Base-by-base conservation (phyloP, 768 basidiomycete genomes). In the Krasilnikovozyma curviuscula region DNA sequence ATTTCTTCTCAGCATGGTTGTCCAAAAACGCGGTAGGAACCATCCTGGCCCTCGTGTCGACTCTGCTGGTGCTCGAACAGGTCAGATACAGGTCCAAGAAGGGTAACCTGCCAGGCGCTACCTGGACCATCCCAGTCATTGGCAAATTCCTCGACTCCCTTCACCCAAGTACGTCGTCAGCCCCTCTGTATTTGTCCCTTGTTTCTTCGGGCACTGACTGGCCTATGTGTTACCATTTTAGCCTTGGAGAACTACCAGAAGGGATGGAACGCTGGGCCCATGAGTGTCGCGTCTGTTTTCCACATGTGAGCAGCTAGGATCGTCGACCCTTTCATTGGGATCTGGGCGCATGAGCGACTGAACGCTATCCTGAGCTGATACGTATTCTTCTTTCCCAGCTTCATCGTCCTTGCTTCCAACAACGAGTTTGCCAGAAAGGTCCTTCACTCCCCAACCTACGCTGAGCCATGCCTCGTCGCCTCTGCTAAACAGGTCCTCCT, bases 241-340 rank as follows among this genome's bases (percentile, higher is more conserved):
- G 79, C 83, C 5, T 73, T 97, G 73, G 83, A 89, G 61, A 75
- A 74, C 34, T 98, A 98, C 70, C 81, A 79, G 71, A 73, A 71
- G 56, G 84, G 89, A 59, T 98, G 91, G 91, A 71, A 81, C 55
- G 78, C 79, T 2, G 89, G 88, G 44, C 78, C 78, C 13, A 72
- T 98, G 29, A 81, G 80, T 55, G 86, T 79, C 9, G 68, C 91
- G 49, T 88, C 83, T 62, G 93, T 98, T 4, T 98, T 98, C 70
- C 91, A 98, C 67, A 95, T 98, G 93, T 84, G 53, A 57, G 79
- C n/a, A n/a, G n/a, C n/a, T n/a, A n/a, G n/a, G n/a, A n/a, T n/a
- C n/a, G n/a, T n/a, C n/a, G n/a, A n/a, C n/a, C n/a, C n/a, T n/a
- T n/a, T n/a, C n/a, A n/a, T n/a, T n/a, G n/a, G n/a, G n/a, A n/a